Evolutionary conservation across 2,329 filamentous ascomycete species (phyloP).

Genomic region (Fusarium nanum): DNA sequence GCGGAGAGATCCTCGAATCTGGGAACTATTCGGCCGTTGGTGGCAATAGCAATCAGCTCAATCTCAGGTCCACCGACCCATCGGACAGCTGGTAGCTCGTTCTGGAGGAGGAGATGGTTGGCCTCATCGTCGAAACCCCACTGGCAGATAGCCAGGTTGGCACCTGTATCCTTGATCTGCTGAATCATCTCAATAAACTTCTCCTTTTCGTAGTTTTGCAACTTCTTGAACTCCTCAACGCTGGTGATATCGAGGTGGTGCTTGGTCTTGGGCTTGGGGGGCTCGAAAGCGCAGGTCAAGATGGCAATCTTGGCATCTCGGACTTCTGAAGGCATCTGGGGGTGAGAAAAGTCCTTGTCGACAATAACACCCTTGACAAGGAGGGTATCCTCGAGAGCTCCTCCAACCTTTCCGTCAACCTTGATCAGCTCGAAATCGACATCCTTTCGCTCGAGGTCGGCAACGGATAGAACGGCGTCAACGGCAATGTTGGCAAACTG

Average conservation of each 20-base stretch:
- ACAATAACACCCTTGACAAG: conserved; percentile 98
- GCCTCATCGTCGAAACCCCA: conserved; percentile 99
- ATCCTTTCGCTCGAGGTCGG: conserved; percentile 94
- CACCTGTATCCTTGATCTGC: conserved; percentile 96
- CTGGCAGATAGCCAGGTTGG: conserved; percentile 97
- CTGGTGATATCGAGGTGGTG: conserved; percentile 98
- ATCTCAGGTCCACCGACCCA: conserved; percentile 99
- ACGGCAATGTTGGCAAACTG: conserved; percentile 98
- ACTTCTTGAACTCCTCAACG: conserved; percentile 97
- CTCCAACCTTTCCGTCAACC: conserved; percentile 98
- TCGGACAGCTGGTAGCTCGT: conserved; percentile 92
- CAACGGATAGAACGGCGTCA: conserved; percentile 95
- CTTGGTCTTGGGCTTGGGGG: conserved; percentile 99
- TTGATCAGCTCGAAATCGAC: conserved; percentile 99
- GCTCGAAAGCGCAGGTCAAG: conserved; percentile 96
- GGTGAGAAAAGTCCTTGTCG: conserved; percentile 99
- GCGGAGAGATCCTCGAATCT: conserved; percentile 93
- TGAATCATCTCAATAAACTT: conserved; percentile 99
- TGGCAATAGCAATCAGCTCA: conserved; percentile 97
- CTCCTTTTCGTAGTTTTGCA: conserved; percentile 93
- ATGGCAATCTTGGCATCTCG: conserved; percentile 97
- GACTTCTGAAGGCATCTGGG: conserved; percentile 98
- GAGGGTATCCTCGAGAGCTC: conserved; percentile 89
- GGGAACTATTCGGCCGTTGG: conserved; percentile 96
- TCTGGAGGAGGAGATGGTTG: conserved; percentile 96